Base-by-base conservation (phyloP, 2,329 filamentous ascomycete species). In the Myriosclerotinia scirpicola region DNA sequence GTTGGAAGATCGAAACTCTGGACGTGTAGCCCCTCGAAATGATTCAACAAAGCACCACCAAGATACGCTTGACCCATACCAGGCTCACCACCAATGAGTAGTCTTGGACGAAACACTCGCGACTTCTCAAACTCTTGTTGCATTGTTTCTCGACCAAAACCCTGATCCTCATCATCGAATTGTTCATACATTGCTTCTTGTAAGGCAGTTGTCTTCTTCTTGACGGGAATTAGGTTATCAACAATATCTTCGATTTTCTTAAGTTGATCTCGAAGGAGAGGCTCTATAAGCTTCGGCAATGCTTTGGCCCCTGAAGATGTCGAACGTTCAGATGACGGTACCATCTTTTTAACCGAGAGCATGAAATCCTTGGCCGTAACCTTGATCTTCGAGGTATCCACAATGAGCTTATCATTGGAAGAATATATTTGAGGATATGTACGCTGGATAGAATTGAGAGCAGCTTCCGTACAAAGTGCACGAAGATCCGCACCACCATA, bases 31-130 rank as follows among this genome's bases (percentile, higher is more conserved):
- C 93, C 92, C 78, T 99, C 95, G 65, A 99, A 90, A 75, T 96
- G 89, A 77, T 96, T 92, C 70, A 98, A 81, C 62, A 98, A 81
- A 6, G 94, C 95, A 58, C 89, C 88, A 40, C 92, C 88, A 50
- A 99, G 82, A 74, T 99, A 97, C 59, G 89, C 86, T 76, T 99
- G 96, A 0, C 96, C 95, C 94, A 98, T 98, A 12, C 95, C 95
- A 54, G 87, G 83, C 12, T 83, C 77, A n/a, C 95, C 95, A 53
- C 87, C 85, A 66, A 99, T 89, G 40, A 99, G 84, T 64, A 98
- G 82, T 54, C 95, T 85, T 11, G 95, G 96, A 22, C 95, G 86
- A 81, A 96, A 99, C 34, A 97, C 86, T 48, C 94, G 88, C 30
- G 91, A 90, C 60, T 87, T 88, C 73, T 98, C 93, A 77, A 99